A percentile compares a stretch with the other conserved stretches of the same genome.
These are phyloP conservation scores for Coemansia sp. DNA, from an alignment of 192 early-diverging fungal genomes.

Conservation along the genomic window DNA sequence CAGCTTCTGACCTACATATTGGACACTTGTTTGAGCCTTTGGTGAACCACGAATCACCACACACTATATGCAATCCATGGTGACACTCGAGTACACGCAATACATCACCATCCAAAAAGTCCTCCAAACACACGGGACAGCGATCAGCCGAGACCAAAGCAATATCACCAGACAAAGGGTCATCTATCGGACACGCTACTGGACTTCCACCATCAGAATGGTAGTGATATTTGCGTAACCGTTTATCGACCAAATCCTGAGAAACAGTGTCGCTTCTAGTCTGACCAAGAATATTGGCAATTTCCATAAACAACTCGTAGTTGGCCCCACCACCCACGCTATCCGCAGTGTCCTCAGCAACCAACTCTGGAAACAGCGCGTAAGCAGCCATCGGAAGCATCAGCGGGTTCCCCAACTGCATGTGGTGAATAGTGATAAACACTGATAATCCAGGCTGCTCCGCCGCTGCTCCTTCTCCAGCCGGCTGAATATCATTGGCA, in stretches of 20 bases:
- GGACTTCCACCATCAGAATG: neutral
- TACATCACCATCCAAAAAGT: conserved; percentile 26
- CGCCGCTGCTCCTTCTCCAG: neutral
- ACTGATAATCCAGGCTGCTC: conserved; percentile 29
- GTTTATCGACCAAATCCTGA: conserved; percentile 43
- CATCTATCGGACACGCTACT: conserved; percentile 13
- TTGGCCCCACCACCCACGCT: conserved; percentile 20
- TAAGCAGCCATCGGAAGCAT: conserved; percentile 38
- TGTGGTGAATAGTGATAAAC: conserved; percentile 42
- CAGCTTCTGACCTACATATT: conserved; percentile 40
- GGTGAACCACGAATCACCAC: conserved; percentile 51
- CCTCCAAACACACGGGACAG: conserved; percentile 49
- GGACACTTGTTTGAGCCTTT: conserved; percentile 50
- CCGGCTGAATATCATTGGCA: neutral
- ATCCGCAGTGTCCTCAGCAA: neutral
- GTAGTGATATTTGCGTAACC: conserved; percentile 24
- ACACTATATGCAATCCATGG: conserved; percentile 39
- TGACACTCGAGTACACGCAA: conserved; percentile 40
- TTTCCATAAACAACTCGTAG: conserved; percentile 48
- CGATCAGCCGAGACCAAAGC: conserved; percentile 37
- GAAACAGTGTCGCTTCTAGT: conserved; percentile 26
- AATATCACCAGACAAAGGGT: conserved; percentile 6
- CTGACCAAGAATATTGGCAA: conserved; percentile 45
- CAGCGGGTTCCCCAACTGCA: conserved; percentile 38
- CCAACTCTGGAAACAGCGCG: conserved; percentile 38